Evolutionary conservation across 306 rosid species (phyloP).

Genomic region (Gillenia trifoliata): DNA sequence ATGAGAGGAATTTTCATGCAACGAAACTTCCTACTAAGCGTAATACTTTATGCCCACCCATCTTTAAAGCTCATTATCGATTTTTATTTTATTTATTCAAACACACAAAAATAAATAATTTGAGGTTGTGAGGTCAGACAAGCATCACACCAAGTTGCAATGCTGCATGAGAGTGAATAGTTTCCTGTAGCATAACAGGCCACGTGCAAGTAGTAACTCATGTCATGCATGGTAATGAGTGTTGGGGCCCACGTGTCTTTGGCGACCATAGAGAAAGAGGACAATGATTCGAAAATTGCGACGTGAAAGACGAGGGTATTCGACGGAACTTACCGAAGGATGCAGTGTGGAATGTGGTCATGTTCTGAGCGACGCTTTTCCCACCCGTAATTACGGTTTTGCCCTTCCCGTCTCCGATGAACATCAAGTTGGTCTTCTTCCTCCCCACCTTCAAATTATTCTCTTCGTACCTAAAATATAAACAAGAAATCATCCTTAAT

Average conservation of each 20-base stretch:
- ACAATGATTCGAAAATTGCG: neutral
- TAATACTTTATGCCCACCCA: neutral
- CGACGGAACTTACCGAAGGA: slow-evolving; percentile 54
- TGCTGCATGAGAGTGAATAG: neutral
- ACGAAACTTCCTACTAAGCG: no score
- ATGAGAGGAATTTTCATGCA: neutral
- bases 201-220: slow-evolving; percentile 27
- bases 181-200: neutral
- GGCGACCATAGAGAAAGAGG: neutral
- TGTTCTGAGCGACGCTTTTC: slow-evolving; percentile 21
- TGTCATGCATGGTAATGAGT: slow-evolving; percentile 5
- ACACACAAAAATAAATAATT: neutral
- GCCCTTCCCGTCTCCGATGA: slow-evolving; percentile 87
- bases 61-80: no score
- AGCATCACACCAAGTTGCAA: neutral
- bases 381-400: slow-evolving; percentile 64
- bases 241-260: neutral
- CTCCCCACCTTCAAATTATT: slow-evolving; percentile 74
- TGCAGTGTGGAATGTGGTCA: slow-evolving; percentile 95
- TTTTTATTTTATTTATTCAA: neutral
- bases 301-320: neutral
- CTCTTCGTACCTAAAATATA: slow-evolving; percentile 66
- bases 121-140: neutral
- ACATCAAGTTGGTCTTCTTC: slow-evolving; percentile 77
- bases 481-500: neutral